Base-by-base conservation (phyloP, 2,329 filamentous ascomycete genomes). In the Microdochium nivale region DNA sequence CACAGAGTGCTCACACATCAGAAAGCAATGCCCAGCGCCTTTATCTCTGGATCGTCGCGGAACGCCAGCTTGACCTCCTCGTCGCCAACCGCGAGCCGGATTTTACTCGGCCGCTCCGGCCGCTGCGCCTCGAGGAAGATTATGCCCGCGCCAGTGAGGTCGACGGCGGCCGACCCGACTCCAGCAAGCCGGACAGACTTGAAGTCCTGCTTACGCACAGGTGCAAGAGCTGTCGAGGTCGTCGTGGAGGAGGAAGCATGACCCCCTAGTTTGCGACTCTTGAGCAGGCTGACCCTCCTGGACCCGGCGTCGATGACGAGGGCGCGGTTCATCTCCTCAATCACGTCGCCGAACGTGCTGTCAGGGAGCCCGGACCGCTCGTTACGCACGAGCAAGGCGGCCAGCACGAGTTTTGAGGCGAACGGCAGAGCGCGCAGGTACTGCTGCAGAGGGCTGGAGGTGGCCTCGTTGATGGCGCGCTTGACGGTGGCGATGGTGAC, bases 401-500 rank as follows among this genome's bases (percentile, higher is more conserved):
- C 85, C 50, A 99, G 81, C 59, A 97, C 84, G 33, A 97, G 75
- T 64, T 96, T 96, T 13, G 86, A 84, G 25, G 85, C 80, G 43
- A 96, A 77, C 0, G 94, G 89, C 23, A 97, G 79, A 19, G 84
- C 80, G 49, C 90, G 87, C 33, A 99, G 79, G 63, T 90, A 90
- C 65, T 94, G 89, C 65, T 96, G 92, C 53, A 96, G 75, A 2
- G 94, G 94, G 52, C 89, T 96, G 3, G 88, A 90, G 1, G 92
- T 97, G 4, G 92, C 91, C 71, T 99, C 94, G 61, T 88, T 88
- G 67, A 99, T 97, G 33, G 94, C 94, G 63, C 88, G 84, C 68
- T 95, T 95, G 66, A 97, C 87, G 3, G 90, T 96, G 50, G 87
- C 84, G 62, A 97, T 96, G 1, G 90, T 96, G 40, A 99, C 94